A percentile compares a stretch with the other conserved stretches of the same genome.
phyloP scores from a whole-genome alignment of 345 rosid species.

The Diplotaxis tenuifolia region DNA sequence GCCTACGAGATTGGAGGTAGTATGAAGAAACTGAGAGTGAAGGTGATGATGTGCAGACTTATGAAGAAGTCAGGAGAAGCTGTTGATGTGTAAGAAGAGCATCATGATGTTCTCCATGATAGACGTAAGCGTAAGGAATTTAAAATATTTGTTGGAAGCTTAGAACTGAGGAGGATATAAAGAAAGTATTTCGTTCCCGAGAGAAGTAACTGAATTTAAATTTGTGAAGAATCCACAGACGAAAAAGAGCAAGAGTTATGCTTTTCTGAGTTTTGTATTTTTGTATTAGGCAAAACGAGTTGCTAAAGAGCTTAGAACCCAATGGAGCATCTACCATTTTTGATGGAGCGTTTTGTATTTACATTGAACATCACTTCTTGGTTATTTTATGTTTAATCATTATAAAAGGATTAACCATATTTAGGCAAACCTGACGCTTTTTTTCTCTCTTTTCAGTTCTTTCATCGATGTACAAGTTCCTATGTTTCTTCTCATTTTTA shows the following conservation, averaged over 20 bases:
- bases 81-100: neutral
- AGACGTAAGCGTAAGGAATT: neutral
- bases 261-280: neutral
- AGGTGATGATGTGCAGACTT: constrained; percentile 37
- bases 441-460: too few relatives aligned
- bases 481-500: too few relatives aligned
- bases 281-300: neutral
- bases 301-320: neutral
- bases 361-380: neutral
- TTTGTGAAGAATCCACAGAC: neutral
- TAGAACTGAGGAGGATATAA: neutral
- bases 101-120: neutral
- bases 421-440: too few relatives aligned
- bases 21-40: constrained; percentile 54
- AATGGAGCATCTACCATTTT: neutral
- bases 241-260: neutral
- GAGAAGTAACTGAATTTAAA: neutral
- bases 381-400: neutral
- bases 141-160: neutral
- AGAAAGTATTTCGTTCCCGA: neutral
- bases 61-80: neutral
- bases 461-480: too few relatives aligned
- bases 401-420: too few relatives aligned
- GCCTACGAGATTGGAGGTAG: constrained; percentile 57
- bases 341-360: neutral